Evolutionary conservation across 139 green algal species (phyloP), one percentile per base, ranked within the genome.

Genomic region (Chlamydomonas sp.): DNA sequence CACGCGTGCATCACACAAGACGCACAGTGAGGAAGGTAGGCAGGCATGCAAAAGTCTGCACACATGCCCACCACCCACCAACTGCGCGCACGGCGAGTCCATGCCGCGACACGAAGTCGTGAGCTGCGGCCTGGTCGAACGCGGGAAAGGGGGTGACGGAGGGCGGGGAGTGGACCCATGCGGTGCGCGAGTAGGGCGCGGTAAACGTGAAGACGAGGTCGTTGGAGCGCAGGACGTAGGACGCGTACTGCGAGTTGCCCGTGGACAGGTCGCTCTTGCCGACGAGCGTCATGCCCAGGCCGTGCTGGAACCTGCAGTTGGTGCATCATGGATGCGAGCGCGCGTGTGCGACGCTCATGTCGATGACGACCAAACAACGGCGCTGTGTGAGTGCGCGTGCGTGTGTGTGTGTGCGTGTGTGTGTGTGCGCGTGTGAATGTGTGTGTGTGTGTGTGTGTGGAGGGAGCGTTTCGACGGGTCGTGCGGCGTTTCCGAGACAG

Each of bases 131-230:
- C 30, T 70, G 30, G 39, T 83, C 59, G 71, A 88, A 97, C 49
- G 81, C 64, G 20, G 73, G 48, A 33, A 49, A 65, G 62, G 13
- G 39, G 43, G 10, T 35, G 50, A 13, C 57, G 35, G 49, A 22
- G 35, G 26, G 48, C 69, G 6, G 43, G 47, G 8, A 24, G 16
- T 10, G 33, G 5, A 10, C 2, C 6, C 33, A 5, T 34, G 65
- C 30, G 29, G 28, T 76, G 67, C 65, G 22, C 4, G 78, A 82
- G 73, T 97, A 97, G 0, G 95, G 95, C 3, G 95, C 92, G 26
- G 94, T 97, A 74, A 98, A 96, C 30, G 84, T 71, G 36, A 99
- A 96, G 2, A 90, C 76, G 6, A 99, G 81, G 33, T 99, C 91
- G 49, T 89, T 76, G 35, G 79, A 90, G 50, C 86, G 76, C 48